These are phyloP conservation scores for Candida sanyaensis DNA, from an alignment of 1,139 yeast species.

Conservation along the genomic window DNA sequence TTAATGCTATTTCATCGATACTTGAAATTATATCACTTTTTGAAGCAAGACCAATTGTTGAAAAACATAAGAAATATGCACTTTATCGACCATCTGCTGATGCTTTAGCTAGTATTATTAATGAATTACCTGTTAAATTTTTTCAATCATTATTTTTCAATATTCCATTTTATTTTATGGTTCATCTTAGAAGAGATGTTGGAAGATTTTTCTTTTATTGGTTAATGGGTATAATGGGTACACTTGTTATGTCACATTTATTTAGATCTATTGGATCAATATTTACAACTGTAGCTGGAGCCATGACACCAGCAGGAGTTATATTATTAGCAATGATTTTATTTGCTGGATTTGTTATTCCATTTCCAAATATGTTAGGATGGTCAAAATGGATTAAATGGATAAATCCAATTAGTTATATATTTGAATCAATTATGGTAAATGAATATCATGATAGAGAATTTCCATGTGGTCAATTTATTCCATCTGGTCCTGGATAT, in stretches of 20 bases:
- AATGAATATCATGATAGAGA: conserved; percentile 53
- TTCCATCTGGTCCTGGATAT: conserved; percentile 43
- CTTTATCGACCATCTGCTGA: conserved; percentile 68
- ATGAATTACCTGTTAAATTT: conserved; percentile 59
- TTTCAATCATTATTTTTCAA: conserved; percentile 45
- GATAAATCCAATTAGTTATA: conserved; percentile 57
- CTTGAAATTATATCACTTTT: conserved; percentile 59
- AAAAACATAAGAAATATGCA: conserved; percentile 62
- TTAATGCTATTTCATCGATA: conserved; percentile 56
- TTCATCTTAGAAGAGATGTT: conserved; percentile 53
- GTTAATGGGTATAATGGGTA: conserved; percentile 41
- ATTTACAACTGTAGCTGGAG: conserved; percentile 54
- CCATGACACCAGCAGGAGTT: conserved; percentile 63
- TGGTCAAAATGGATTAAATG: conserved; percentile 66
- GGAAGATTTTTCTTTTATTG: conserved; percentile 61
- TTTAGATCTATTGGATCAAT: conserved; percentile 63
- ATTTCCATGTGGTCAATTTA: conserved; percentile 46
- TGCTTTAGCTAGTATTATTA: conserved; percentile 56
- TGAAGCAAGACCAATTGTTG: conserved; percentile 58
- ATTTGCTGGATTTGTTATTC: conserved; percentile 61
- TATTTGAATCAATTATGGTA: conserved; percentile 58
- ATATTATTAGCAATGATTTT: conserved; percentile 53
- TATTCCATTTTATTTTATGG: conserved; percentile 57
- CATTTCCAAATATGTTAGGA: conserved; percentile 57
- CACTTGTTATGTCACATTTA: conserved; percentile 55